Conservation (phyloP, 371 early-diverging fungal genomes). For the Mortierella sp. region DNA sequence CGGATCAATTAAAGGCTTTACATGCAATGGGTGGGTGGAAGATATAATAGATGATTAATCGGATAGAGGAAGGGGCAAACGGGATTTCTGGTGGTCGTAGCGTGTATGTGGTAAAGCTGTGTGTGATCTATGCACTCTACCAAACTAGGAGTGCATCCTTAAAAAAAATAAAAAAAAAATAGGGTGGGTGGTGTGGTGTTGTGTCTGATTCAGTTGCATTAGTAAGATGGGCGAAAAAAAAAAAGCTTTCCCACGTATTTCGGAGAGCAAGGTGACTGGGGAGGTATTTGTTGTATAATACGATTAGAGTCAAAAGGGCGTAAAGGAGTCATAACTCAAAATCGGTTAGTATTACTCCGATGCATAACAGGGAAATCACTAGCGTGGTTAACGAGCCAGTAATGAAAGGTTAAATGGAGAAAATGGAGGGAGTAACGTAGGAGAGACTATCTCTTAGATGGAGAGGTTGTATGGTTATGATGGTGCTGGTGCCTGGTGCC, state of each 20-base stretch:
- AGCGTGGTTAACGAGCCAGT: no score
- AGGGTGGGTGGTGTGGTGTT: not conserved
- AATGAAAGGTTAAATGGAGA: not conserved
- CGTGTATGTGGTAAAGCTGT: not conserved
- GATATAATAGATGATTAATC: not conserved
- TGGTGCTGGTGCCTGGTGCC: no score
- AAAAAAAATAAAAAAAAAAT: not conserved
- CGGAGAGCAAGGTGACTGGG: conserved; percentile 8
- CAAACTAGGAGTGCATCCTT: conserved; percentile 22
- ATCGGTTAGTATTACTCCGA: not conserved
- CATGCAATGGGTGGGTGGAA: not conserved
- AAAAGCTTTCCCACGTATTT: conserved; percentile 26
- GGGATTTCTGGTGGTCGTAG: not conserved
- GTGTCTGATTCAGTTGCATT: not conserved
- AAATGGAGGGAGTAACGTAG: no score
- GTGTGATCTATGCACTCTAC: conserved; percentile 4
- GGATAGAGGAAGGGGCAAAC: no score
- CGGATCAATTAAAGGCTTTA: not conserved
- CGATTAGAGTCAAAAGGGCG: conserved; percentile 39
- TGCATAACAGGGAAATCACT: not conserved
- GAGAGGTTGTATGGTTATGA: no score
- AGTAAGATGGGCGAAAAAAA: not conserved
- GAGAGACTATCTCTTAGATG: no score
- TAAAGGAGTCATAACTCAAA: conserved; percentile 40
- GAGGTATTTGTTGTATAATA: conserved; percentile 1